Conservation (phyloP, 345 rosid species). For the Salix udensis region DNA sequence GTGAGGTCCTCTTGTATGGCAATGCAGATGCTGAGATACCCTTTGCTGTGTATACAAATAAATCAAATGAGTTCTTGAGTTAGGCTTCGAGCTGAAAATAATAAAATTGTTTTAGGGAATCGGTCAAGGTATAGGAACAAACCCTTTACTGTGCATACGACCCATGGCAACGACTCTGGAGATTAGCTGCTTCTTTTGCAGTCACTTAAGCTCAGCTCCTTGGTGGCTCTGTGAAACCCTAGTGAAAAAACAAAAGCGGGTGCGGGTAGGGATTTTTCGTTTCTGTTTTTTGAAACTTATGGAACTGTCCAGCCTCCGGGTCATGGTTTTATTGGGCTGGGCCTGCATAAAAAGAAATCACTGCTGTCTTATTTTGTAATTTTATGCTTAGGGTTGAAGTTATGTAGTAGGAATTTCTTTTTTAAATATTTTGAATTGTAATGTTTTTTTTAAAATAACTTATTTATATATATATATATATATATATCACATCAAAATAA, state of each 20-base stretch:
- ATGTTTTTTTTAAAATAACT: too few relatives aligned
- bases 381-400: too few relatives aligned
- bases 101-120: background rate
- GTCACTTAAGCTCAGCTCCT: background rate
- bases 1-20: conserved; percentile 82
- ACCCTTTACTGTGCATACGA: conserved; percentile 86
- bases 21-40: conserved; percentile 84
- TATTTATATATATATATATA: too few relatives aligned
- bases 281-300: background rate
- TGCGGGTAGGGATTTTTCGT: background rate
- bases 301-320: background rate
- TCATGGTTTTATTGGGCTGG: background rate
- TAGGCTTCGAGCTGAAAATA: background rate
- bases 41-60: conserved; percentile 40
- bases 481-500: too few relatives aligned
- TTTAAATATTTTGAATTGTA: too few relatives aligned
- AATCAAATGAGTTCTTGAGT: background rate
- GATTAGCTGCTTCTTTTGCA: background rate
- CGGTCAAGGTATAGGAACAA: background rate
- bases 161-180: conserved; percentile 44
- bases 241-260: background rate
- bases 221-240: background rate
- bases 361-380: background rate
- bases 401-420: too few relatives aligned
- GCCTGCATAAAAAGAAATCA: background rate